Conservation (phyloP, 768 basidiomycete species). For the Suillus weaverae region DNA sequence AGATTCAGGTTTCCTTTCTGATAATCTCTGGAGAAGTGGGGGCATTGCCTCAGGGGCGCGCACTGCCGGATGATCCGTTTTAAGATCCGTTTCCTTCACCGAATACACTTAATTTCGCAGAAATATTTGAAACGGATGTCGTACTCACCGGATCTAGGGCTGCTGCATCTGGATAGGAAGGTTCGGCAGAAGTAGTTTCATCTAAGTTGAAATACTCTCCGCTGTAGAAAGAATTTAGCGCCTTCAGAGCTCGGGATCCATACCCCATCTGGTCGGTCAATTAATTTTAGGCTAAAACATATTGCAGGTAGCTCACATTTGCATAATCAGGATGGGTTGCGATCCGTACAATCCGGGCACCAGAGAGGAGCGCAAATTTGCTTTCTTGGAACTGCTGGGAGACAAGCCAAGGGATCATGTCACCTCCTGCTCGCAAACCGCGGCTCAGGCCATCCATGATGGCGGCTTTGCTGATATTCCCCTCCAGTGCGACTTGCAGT, state of each 20-base stretch:
- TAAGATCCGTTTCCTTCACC: conserved; percentile 50
- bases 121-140: not conserved
- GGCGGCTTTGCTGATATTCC: conserved; percentile 80
- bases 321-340: conserved; percentile 96
- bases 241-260: conserved; percentile 84
- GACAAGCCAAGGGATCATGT: conserved; percentile 97
- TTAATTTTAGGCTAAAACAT: conserved; percentile 8
- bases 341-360: conserved; percentile 88
- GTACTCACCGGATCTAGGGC: conserved; percentile 46
- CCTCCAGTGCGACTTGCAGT: conserved; percentile 93
- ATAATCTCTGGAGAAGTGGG: conserved; percentile 85
- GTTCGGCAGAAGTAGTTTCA: conserved; percentile 56
- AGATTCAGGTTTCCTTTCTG: conserved; percentile 85
- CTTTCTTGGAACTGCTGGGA: conserved; percentile 95
- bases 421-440: conserved; percentile 85
- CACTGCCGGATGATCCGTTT: conserved; percentile 76
- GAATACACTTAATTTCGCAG: not conserved
- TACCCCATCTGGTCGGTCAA: conserved; percentile 81
- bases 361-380: conserved; percentile 88
- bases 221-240: conserved; percentile 86
- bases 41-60: conserved; percentile 82
- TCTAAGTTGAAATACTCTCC: conserved; percentile 90
- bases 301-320: conserved; percentile 55
- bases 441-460: conserved; percentile 85
- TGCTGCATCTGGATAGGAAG: conserved; percentile 59